phyloP scores from a whole-genome alignment of 2,329 filamentous ascomycete genomes.

The Curvularia verruculosa region DNA sequence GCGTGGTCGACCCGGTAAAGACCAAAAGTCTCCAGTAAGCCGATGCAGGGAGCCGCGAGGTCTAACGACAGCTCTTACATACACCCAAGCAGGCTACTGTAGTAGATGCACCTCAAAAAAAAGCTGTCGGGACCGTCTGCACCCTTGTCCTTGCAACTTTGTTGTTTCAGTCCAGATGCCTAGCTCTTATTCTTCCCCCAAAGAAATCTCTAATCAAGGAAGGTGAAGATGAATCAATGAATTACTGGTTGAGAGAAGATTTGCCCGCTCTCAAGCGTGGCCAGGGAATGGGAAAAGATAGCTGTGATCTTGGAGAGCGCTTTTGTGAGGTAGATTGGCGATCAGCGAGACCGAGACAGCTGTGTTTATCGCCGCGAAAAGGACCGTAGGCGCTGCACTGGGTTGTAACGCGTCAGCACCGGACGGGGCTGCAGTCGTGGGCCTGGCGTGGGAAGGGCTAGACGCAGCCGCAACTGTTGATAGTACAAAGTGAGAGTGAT shows the following conservation, averaged over 20 bases:
- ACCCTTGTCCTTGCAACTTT: not conserved
- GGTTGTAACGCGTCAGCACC: not conserved
- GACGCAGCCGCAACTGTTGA: not conserved
- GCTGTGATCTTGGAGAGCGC: not conserved
- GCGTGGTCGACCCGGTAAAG: conserved; percentile 4
- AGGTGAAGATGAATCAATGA: not conserved
- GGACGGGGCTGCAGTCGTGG: not conserved
- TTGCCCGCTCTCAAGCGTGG: not conserved
- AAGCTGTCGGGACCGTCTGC: not conserved
- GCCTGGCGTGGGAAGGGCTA: not conserved
- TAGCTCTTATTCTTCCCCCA: conserved; percentile 2
- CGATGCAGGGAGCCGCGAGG: conserved; percentile 8
- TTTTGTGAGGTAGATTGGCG: conserved; percentile 3
- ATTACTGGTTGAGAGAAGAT: not conserved
- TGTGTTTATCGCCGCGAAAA: conserved; percentile 6
- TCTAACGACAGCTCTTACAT: conserved; percentile 3
- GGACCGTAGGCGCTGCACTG: not conserved
- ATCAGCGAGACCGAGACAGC: conserved; percentile 5
- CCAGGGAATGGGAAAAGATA: not conserved
- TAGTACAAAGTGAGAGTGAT: not conserved
- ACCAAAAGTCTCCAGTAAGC: conserved; percentile 11
- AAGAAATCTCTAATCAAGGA: not conserved
- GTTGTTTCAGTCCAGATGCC: not conserved
- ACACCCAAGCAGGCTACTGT: not conserved
- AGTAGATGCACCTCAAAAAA: not conserved